phyloP scores from a whole-genome alignment of 495 filamentous ascomycete genomes.

The Penicillium macrosclerotiorum region DNA sequence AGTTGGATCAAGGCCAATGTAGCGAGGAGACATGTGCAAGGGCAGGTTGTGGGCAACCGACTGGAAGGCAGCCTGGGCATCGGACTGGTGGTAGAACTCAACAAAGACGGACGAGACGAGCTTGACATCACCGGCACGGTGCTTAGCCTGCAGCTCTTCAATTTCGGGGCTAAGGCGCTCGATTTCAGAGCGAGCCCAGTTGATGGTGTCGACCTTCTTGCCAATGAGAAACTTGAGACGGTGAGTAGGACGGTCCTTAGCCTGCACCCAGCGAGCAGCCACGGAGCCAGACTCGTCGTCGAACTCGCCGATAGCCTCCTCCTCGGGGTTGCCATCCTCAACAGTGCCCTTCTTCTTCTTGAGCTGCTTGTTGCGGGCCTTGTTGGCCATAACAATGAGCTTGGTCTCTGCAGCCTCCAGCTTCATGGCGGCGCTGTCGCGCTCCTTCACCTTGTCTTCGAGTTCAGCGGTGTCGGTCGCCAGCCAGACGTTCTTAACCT shows the following conservation, averaged over 20 bases:
- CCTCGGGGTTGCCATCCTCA: slow-evolving; percentile 40
- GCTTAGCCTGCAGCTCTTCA: slow-evolving; percentile 70
- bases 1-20: slow-evolving; percentile 77
- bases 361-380: slow-evolving; percentile 65
- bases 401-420: slow-evolving; percentile 89
- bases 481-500: slow-evolving; percentile 86
- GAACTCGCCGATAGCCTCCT: slow-evolving; percentile 47
- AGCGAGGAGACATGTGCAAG: slow-evolving; percentile 88
- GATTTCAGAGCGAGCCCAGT: slow-evolving; percentile 85
- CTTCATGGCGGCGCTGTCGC: slow-evolving; percentile 78
- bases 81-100: slow-evolving; percentile 76
- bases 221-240: slow-evolving; percentile 75
- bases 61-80: slow-evolving; percentile 85
- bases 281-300: slow-evolving; percentile 68
- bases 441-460: slow-evolving; percentile 79
- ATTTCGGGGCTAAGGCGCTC: slow-evolving; percentile 77
- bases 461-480: slow-evolving; percentile 75
- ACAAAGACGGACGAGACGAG: slow-evolving; percentile 65
- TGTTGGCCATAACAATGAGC: slow-evolving; percentile 80
- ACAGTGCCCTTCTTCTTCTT: slow-evolving; percentile 65
- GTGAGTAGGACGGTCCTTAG: slow-evolving; percentile 84
- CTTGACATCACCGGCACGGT: slow-evolving; percentile 68
- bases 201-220: slow-evolving; percentile 80
- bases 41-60: slow-evolving; percentile 81
- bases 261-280: slow-evolving; percentile 74